Evolutionary conservation across 306 rosid species (phyloP), one percentile per base, ranked within the genome.

Genomic region (Styphnolobium japonicum): DNA sequence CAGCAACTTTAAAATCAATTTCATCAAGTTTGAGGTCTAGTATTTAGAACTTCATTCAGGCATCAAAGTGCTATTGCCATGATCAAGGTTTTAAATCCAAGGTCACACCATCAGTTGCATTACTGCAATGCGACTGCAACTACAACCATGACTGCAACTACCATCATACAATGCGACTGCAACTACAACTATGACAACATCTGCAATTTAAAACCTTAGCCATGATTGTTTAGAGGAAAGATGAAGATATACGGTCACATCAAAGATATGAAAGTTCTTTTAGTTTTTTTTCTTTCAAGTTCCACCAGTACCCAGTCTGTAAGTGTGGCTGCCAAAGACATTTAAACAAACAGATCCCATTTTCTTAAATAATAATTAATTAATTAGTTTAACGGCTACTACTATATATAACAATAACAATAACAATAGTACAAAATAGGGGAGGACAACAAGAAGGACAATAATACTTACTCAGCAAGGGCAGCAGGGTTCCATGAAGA

Each of bases 401-500:
- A 10, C 16, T 51, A 23, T 10, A 9, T 25, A 15, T 6, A 1
- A 55, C 52, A 55, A 7, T 29, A 58, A 10, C 19, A 58, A 0
- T 9, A 58, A 31, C 1, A 48, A 56, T 16, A 56, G 18, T 37
- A 58, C 14, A 19, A 25, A 18, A 46, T 2, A 14, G 27, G 21
- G 39, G 34, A 42, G 48, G 18, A 11, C n/a, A n/a, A 21, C 42
- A 40, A 40, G 25, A 39, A 71, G 66, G 18, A 16, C 51, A 70
- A 25, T 25, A 22, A 19, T 29, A 66, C 90, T 82, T 86, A 89
- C 96, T 80, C 88, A 2, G 93, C 90, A 80, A 91, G 90, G 34
- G 91, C 90, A 75, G 87, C 84, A 78, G 96, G 91, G 21, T 91
- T 89, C 96, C 93, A 91, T 2, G 86, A 57, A 49, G 81, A 55